Evolutionary conservation across 257 asterid species (phyloP), one percentile per base, ranked within the genome.

Genomic region (Anisodus acutangulus): DNA sequence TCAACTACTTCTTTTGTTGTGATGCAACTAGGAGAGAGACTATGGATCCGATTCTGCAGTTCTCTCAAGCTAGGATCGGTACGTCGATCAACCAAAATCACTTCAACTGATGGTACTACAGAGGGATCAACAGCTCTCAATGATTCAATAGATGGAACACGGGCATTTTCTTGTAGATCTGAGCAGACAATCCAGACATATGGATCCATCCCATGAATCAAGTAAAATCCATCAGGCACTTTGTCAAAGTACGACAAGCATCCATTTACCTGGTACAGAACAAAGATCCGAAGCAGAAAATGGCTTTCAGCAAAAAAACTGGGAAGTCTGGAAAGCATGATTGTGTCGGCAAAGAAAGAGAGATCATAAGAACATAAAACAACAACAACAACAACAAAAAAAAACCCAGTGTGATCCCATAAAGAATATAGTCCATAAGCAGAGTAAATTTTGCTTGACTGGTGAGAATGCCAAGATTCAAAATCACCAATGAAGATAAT

Each of bases 181-280:
- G 92, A 90, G 91, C 98, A 97, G 87, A 97, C 83, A 67, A 91
- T 88, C 99, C 99, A 97, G 43, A 97, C 93, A 87, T 95, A 97
- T 41, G 99, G 97, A 90, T 97, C 97, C 96, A 97, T 91, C 90
- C 99, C 98, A 81, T 91, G 94, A 82, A 97, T 95, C 80, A 89
- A 83, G 89, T 90, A 95, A 89, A 97, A 97, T 71, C 98, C 99
- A 85, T 95, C 96, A 13, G 92, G 95, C 76, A 95, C 84, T 86
- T 88, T 90, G 90, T 95, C 97, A 59, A 83, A 95, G 89, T 93
- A 97, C 54, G 99, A 97, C 82, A 95, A 87, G 87, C 96, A 90
- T 66, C 98, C 97, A 91, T 91, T 97, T 86, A 93, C 97, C 99
- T 97, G 94, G 86, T 80, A 82, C 66, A 85, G 64, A 83, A 79